Evolutionary conservation across 2,329 filamentous ascomycete species (phyloP).

Genomic region (Thermoascus crustaceus): DNA sequence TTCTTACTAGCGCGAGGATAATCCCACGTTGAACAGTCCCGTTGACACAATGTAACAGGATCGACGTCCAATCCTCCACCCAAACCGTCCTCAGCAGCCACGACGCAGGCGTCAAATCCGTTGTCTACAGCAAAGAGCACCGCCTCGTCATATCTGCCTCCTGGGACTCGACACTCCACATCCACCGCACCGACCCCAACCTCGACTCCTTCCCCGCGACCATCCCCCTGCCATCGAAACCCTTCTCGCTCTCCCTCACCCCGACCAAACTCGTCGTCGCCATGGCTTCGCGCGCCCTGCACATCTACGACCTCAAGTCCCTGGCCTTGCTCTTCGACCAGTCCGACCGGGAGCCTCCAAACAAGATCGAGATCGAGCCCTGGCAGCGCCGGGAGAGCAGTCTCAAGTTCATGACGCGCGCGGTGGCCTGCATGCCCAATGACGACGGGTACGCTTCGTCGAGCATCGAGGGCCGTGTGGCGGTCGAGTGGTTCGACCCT

Average conservation of each 20-base stretch:
- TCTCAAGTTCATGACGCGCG: constrained; percentile 90
- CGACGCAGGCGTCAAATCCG: constrained; percentile 66
- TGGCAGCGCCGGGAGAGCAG: constrained; percentile 93
- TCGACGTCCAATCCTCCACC: constrained; percentile 64
- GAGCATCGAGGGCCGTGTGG: constrained; percentile 89
- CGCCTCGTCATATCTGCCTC: constrained; percentile 78
- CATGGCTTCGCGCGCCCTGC: constrained; percentile 87
- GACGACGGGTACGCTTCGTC: constrained; percentile 88
- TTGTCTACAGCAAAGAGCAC: constrained; percentile 72
- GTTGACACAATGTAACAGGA: constrained; percentile 36
- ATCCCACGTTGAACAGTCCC: no score
- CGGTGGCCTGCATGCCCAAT: constrained; percentile 92
- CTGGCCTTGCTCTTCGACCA: constrained; percentile 50
- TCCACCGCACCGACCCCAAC: constrained; percentile 58
- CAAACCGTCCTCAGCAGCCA: constrained; percentile 73
- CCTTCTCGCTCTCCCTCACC: constrained; percentile 72
- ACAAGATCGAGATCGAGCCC: constrained; percentile 54
- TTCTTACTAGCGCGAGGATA: not conserved
- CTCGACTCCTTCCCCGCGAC: constrained; percentile 49
- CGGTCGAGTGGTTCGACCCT: constrained; percentile 96
- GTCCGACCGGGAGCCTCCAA: constrained; percentile 32
- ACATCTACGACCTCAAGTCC: constrained; percentile 81
- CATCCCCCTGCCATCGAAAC: constrained; percentile 72
- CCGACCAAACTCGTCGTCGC: constrained; percentile 85
- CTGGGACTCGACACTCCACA: constrained; percentile 86